Conservation (phyloP, 140 eudicot species). For the Stevia rebaudiana region DNA sequence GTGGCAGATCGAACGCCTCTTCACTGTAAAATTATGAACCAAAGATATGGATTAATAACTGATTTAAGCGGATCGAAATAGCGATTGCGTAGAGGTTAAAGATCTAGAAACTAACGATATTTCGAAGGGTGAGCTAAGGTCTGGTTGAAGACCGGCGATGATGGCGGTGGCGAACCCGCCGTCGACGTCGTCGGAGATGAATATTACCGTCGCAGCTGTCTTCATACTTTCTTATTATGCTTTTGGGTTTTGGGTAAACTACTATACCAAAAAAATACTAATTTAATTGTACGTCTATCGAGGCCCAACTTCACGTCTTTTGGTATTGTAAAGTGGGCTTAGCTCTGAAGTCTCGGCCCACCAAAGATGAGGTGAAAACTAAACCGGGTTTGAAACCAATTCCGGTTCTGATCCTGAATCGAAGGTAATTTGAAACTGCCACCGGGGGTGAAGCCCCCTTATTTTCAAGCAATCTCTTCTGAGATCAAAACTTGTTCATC, state of each 20-base stretch:
- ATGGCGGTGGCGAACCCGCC: conserved; percentile 54
- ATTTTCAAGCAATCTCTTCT: too few relatives aligned
- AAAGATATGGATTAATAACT: neutral
- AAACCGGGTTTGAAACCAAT: too few relatives aligned
- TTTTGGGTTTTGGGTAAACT: conserved; percentile 3
- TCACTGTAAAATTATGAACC: conserved; percentile 27
- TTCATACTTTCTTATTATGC: conserved; percentile 41
- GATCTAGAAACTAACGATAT: conserved; percentile 29
- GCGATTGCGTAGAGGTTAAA: neutral
- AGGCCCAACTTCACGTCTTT: neutral
- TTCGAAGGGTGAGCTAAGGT: conserved; percentile 34
- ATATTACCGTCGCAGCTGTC: conserved; percentile 45
- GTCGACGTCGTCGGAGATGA: conserved; percentile 42
- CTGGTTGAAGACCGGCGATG: conserved; percentile 44
- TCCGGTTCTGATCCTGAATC: too few relatives aligned
- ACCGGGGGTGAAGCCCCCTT: too few relatives aligned
- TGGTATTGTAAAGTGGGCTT: too few relatives aligned
- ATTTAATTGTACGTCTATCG: neutral
- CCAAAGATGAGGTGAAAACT: too few relatives aligned
- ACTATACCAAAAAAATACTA: neutral
- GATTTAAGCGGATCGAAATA: neutral
- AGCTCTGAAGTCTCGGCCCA: too few relatives aligned
- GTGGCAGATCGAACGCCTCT: conserved; percentile 55
- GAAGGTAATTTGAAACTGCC: too few relatives aligned
- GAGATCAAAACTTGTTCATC: too few relatives aligned